These are phyloP conservation scores for Entoloma clypeatum DNA, from an alignment of 1,284 basidiomycete species.

Conservation along the genomic window DNA sequence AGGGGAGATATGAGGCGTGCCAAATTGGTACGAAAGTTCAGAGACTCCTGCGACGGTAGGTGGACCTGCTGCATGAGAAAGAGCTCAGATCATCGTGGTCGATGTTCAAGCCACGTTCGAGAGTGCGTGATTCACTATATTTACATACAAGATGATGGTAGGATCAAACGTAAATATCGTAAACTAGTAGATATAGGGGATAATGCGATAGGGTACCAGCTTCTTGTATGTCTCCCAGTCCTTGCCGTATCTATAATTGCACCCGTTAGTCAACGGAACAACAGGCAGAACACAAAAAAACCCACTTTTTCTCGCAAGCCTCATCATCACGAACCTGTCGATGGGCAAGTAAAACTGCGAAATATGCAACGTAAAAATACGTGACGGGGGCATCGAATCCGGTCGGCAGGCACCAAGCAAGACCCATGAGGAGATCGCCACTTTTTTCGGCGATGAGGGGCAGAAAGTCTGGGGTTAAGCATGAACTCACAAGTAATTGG, in stretches of 20 bases:
- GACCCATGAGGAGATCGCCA: constrained; percentile 87
- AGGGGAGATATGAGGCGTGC: constrained; percentile 52
- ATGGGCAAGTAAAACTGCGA: constrained; percentile 87
- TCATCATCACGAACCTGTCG: constrained; percentile 92
- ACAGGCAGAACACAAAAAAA: constrained; percentile 7
- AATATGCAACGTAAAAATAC: constrained; percentile 94
- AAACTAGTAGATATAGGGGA: constrained; percentile 77
- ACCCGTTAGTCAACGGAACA: constrained; percentile 39
- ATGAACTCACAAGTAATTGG: constrained; percentile 78
- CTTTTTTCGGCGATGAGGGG: constrained; percentile 31
- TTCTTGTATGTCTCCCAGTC: constrained; percentile 89
- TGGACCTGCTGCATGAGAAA: constrained; percentile 14
- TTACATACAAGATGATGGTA: background rate
- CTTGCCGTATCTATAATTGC: constrained; percentile 55
- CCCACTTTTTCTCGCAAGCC: constrained; percentile 83
- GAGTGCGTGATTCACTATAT: no score
- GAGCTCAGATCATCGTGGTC: no score
- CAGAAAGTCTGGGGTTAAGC: background rate
- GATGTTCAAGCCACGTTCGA: no score
- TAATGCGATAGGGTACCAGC: constrained; percentile 83
- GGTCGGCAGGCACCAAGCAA: constrained; percentile 92
- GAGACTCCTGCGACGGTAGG: constrained; percentile 29
- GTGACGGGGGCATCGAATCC: constrained; percentile 91
- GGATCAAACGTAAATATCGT: background rate
- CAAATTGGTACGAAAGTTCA: constrained; percentile 50